These are phyloP conservation scores for Parastagonospora avenae DNA, from an alignment of 2,329 filamentous ascomycete species.

Conservation along the genomic window DNA sequence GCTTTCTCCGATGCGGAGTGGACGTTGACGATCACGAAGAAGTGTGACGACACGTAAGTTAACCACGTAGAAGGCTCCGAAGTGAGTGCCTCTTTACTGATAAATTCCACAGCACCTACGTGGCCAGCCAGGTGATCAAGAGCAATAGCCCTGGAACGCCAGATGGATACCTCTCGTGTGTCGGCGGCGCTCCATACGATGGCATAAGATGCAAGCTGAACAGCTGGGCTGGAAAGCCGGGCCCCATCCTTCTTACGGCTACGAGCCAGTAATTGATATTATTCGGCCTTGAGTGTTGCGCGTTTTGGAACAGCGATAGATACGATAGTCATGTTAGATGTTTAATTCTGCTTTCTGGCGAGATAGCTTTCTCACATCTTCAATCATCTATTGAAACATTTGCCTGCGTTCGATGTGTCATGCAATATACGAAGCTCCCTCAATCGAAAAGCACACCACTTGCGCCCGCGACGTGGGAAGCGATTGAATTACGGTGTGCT, in stretches of 20 bases:
- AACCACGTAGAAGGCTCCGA: too few species aligned
- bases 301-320: too few species aligned
- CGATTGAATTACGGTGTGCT: too few species aligned
- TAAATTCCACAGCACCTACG: neutral
- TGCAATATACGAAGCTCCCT: too few species aligned
- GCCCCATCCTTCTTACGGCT: neutral
- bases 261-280: neutral
- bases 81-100: neutral
- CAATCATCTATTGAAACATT: too few species aligned
- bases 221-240: neutral
- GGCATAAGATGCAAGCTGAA: neutral
- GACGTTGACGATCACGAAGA: neutral
- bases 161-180: neutral
- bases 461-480: too few species aligned
- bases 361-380: too few species aligned
- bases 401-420: too few species aligned
- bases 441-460: too few species aligned
- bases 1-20: neutral
- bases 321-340: too few species aligned
- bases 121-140: neutral
- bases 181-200: neutral
- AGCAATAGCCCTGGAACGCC: neutral
- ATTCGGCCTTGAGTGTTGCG: too few species aligned
- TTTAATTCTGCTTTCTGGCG: too few species aligned
- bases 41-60: neutral